These are phyloP conservation scores for Psilocybe subaeruginosa DNA, from an alignment of 768 basidiomycete genomes.

Conservation along the genomic window DNA sequence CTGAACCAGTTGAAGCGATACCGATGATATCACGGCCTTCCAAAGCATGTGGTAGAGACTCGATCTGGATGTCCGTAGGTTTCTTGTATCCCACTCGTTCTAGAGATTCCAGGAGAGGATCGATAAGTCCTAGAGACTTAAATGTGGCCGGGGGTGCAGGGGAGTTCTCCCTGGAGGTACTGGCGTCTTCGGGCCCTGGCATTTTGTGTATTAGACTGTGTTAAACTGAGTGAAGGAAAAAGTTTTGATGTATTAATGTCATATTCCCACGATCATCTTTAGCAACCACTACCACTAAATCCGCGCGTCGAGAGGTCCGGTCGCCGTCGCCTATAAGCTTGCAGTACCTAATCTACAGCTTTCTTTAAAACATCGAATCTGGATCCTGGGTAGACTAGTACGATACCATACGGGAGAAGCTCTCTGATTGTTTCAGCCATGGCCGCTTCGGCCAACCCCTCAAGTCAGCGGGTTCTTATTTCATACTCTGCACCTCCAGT, in stretches of 20 bases:
- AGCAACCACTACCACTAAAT: conserved; percentile 4
- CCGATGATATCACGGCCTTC: conserved; percentile 96
- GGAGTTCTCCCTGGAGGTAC: conserved; percentile 32
- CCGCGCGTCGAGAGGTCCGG: conserved; percentile 5
- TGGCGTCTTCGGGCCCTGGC: conserved; percentile 69
- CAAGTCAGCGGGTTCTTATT: conserved; percentile 57
- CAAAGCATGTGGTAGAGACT: conserved; percentile 85
- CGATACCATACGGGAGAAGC: neutral
- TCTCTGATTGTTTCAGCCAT: neutral
- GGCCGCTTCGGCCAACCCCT: conserved; percentile 15
- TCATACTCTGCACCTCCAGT: conserved; percentile 68
- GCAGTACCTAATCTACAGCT: neutral
- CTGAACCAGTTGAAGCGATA: conserved; percentile 96
- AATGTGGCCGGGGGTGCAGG: conserved; percentile 56
- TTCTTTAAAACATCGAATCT: neutral
- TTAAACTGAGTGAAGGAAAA: conserved; percentile 7
- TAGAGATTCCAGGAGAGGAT: conserved; percentile 86
- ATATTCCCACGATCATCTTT: conserved; percentile 26
- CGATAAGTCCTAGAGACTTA: conserved; percentile 83
- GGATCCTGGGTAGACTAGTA: neutral
- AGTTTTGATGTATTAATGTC: conserved; percentile 14
- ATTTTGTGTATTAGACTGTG: conserved; percentile 33
- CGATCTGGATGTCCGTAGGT: conserved; percentile 90
- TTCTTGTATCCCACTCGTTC: conserved; percentile 78
- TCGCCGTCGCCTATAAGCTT: neutral